Evolutionary conservation across 805 yeast genomes (phyloP).

Genomic region (Cyberlindnera petersonii): DNA sequence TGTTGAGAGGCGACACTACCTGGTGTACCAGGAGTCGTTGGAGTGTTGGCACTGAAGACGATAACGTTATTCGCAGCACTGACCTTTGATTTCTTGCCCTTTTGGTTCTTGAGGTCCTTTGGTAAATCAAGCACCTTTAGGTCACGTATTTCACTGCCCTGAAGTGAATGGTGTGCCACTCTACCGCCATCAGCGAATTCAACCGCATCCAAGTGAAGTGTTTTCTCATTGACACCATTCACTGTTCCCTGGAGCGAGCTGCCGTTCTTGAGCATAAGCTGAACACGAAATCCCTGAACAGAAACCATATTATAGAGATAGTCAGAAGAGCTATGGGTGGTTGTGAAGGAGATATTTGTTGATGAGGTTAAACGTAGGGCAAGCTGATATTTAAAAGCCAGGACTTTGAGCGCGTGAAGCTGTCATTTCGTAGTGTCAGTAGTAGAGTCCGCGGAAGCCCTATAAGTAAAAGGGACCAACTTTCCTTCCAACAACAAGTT

Average conservation of each 20-base stretch:
- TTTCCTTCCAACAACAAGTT: too few species aligned
- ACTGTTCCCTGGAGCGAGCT: slow-evolving; percentile 10
- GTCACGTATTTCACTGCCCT: slow-evolving; percentile 45
- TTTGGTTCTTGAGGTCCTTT: slow-evolving; percentile 23
- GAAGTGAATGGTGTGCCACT: slow-evolving; percentile 21
- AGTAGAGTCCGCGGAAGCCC: background rate
- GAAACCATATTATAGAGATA: slow-evolving; percentile 12
- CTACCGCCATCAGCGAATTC: slow-evolving; percentile 38
- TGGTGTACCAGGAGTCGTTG: slow-evolving; percentile 11
- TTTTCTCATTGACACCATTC: slow-evolving; percentile 34
- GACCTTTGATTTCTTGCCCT: slow-evolving; percentile 8
- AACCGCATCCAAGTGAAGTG: slow-evolving; percentile 39
- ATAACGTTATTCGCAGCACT: slow-evolving; percentile 7
- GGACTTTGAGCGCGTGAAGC: background rate
- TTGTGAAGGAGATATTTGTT: too few species aligned
- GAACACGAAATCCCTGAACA: slow-evolving; percentile 14
- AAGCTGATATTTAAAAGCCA: too few species aligned
- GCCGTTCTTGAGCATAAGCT: slow-evolving; percentile 10
- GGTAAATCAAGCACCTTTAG: slow-evolving; percentile 57
- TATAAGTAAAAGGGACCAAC: too few species aligned
- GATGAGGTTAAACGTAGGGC: too few species aligned
- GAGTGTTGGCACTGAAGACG: slow-evolving; percentile 4
- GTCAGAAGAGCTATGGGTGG: too few species aligned
- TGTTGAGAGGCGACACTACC: slow-evolving; percentile 3
- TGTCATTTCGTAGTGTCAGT: slow-evolving; percentile 1